Evolutionary conservation across 345 rosid species (phyloP).

Genomic region (Eucalyptus brandiana): DNA sequence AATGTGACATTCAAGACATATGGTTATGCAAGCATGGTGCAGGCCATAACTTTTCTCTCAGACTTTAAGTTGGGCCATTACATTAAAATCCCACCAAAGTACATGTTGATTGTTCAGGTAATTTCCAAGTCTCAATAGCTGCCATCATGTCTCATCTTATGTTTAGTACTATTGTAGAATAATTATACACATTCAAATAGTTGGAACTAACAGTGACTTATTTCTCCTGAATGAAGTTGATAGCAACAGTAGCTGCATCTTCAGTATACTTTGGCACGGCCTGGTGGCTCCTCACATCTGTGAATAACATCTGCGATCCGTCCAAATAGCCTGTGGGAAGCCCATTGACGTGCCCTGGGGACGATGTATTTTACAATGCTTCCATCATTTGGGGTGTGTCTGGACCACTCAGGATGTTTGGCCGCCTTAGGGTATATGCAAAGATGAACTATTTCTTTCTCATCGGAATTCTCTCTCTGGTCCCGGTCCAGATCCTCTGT

Average conservation of each 20-base stretch:
- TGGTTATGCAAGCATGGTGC: slow-evolving; percentile 20
- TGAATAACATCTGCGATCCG: too few species aligned
- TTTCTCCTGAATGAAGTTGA: slow-evolving; percentile 1
- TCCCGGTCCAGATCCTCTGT: slow-evolving; percentile 22
- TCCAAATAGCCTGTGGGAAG: slow-evolving; percentile 20
- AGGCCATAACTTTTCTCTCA: slow-evolving; percentile 27
- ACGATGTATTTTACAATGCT: slow-evolving; percentile 34
- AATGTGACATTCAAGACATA: slow-evolving; percentile 40
- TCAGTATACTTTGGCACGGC: slow-evolving; percentile 28
- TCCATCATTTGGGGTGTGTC: slow-evolving; percentile 51
- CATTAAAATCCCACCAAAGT: slow-evolving; percentile 49
- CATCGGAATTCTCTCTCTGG: slow-evolving; percentile 19
- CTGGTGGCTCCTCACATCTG: slow-evolving; percentile 44
- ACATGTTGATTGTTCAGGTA: slow-evolving; percentile 48
- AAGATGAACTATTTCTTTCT: slow-evolving; percentile 48
- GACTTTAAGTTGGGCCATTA: slow-evolving; percentile 55
- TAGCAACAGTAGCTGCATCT: slow-evolving; percentile 24
- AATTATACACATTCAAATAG: not conserved
- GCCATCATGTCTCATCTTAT: not conserved
- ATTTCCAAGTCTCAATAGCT: not conserved
- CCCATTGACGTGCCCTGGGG: slow-evolving; percentile 43
- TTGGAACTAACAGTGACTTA: not conserved
- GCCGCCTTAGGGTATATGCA: slow-evolving; percentile 16
- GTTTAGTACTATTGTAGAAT: not conserved
- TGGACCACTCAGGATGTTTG: slow-evolving; percentile 37